A percentile compares a stretch with the other conserved stretches of the same genome.
Evolutionary conservation across 306 rosid species (phyloP).

Genomic region (Vicia sativa): DNA sequence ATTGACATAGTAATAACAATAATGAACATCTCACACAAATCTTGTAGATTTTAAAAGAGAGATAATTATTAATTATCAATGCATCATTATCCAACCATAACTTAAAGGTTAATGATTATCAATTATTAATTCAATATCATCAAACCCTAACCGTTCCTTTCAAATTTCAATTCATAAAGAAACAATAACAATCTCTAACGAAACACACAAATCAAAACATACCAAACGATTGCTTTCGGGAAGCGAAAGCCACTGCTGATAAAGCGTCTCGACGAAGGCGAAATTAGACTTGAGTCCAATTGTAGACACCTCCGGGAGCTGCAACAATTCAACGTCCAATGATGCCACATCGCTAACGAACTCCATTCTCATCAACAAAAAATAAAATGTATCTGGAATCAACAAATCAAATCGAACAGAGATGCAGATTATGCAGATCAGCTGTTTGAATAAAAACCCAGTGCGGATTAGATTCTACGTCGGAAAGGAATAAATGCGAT

Average conservation of each 20-base stretch:
- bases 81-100: neutral
- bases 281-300: constrained; percentile 77
- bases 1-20: constrained; percentile 19
- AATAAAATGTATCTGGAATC: constrained; percentile 46
- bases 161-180: neutral
- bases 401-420: constrained; percentile 39
- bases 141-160: neutral
- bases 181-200: neutral
- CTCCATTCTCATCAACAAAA: constrained; percentile 68
- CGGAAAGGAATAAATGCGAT: too few species aligned
- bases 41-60: constrained; percentile 18
- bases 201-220: too few species aligned
- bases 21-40: constrained; percentile 22
- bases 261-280: constrained; percentile 71
- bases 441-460: constrained; percentile 36
- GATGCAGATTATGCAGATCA: constrained; percentile 39
- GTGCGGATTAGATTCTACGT: too few species aligned
- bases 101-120: too few species aligned
- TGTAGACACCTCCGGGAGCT: constrained; percentile 84
- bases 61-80: neutral
- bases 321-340: constrained; percentile 86
- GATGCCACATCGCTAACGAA: constrained; percentile 73
- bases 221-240: constrained; percentile 90
- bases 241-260: constrained; percentile 95
- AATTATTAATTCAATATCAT: neutral